Conservation (phyloP, 139 green algal species). For the Gonium pectorale region DNA sequence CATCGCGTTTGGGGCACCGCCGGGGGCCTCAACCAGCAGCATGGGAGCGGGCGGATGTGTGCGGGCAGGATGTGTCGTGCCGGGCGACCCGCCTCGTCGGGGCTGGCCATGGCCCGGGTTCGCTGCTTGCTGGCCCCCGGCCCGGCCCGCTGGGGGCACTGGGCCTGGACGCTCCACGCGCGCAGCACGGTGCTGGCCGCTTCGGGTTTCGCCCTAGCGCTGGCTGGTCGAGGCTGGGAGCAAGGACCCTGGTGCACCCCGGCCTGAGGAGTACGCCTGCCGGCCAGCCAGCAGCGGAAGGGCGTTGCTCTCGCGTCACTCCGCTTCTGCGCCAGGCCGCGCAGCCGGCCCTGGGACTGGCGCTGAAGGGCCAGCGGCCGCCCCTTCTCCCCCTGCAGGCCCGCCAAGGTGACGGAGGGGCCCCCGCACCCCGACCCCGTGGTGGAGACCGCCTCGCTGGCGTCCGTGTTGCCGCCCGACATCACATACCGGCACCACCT, state of each 20-base stretch:
- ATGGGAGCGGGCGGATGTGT: neutral
- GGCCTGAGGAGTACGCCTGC: no score
- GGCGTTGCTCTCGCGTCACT: neutral
- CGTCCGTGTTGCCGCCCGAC: conserved; percentile 66
- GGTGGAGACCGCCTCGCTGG: conserved; percentile 80
- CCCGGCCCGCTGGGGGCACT: no score
- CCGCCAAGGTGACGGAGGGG: conserved; percentile 60
- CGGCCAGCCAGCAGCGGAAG: neutral
- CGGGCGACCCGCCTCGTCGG: neutral
- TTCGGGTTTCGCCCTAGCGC: no score
- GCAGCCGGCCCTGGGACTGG: neutral
- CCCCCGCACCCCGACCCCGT: conserved; percentile 74
- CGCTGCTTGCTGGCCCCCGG: neutral
- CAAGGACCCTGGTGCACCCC: no score
- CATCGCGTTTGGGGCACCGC: no score
- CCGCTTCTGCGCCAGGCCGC: neutral
- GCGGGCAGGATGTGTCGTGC: neutral
- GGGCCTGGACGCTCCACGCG: no score
- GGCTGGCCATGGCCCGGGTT: neutral
- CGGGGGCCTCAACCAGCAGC: no score
- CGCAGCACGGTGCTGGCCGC: no score
- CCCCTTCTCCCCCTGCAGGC: conserved; percentile 15
- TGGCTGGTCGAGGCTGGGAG: no score
- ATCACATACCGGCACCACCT: conserved; percentile 68
- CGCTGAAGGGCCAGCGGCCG: neutral